phyloP scores from a whole-genome alignment of 495 filamentous ascomycete species.

The Neurospora tetrasperma region DNA sequence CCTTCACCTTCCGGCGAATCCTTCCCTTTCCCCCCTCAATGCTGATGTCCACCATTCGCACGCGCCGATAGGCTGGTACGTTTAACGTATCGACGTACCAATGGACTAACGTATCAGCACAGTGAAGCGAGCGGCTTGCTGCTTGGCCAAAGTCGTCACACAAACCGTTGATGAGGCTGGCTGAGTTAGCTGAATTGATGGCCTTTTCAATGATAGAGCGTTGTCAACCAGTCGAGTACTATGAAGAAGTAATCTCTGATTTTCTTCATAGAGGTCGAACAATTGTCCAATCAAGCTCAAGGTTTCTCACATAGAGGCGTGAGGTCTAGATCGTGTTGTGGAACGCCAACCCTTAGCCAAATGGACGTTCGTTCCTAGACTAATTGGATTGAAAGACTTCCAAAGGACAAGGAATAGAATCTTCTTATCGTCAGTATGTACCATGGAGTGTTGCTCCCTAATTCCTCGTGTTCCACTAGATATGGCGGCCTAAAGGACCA shows the following conservation, averaged over 20 bases:
- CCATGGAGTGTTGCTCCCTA: not conserved
- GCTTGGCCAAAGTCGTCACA: not conserved
- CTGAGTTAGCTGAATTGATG: not conserved
- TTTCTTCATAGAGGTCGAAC: not conserved
- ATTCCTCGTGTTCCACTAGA: not conserved
- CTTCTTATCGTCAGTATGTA: not conserved
- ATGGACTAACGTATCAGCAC: not conserved
- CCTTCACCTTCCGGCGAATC: not conserved
- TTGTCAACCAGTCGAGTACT: too few relatives aligned
- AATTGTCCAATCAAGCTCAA: not conserved
- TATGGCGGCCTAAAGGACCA: not conserved
- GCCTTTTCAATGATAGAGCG: too few relatives aligned
- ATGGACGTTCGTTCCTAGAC: not conserved
- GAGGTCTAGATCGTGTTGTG: not conserved
- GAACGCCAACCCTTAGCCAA: not conserved
- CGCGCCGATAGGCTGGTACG: not conserved
- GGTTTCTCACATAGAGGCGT: not conserved
- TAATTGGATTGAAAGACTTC: not conserved
- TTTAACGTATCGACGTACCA: not conserved
- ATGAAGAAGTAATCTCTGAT: too few relatives aligned
- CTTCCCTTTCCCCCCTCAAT: not conserved
- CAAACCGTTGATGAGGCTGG: not conserved
- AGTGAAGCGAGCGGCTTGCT: not conserved
- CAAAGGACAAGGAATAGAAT: not conserved
- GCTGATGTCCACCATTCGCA: not conserved